phyloP scores from a whole-genome alignment of 352 stramenopile genomes.

The Globisporangium okanoganense region DNA sequence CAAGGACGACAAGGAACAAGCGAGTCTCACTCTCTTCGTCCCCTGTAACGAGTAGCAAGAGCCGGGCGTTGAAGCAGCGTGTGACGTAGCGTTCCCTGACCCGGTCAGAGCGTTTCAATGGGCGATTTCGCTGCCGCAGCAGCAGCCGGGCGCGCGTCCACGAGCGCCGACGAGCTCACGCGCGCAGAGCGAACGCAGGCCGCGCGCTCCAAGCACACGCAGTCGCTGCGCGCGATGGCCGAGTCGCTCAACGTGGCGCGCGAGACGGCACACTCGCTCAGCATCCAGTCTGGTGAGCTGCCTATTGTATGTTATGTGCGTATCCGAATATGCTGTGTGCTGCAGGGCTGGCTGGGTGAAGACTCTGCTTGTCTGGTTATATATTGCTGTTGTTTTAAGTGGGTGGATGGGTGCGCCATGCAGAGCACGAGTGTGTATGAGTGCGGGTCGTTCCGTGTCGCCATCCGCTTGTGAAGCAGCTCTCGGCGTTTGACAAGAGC shows the following conservation, averaged over 20 bases:
- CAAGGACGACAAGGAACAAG: too few relatives aligned
- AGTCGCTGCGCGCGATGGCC: slow-evolving; percentile 49
- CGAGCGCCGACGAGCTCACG: background rate
- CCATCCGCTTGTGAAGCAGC: background rate
- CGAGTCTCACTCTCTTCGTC: background rate
- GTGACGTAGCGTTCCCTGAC: too few relatives aligned
- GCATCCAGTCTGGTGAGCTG: slow-evolving; percentile 48
- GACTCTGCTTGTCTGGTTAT: background rate
- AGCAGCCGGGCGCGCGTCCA: background rate
- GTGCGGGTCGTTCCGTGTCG: background rate
- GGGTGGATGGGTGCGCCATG: background rate
- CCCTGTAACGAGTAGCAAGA: background rate
- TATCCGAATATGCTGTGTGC: background rate
- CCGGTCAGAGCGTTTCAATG: background rate
- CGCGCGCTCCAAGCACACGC: slow-evolving; percentile 36
- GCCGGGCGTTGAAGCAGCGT: too few relatives aligned
- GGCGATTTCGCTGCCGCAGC: slow-evolving; percentile 9
- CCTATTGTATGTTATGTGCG: background rate
- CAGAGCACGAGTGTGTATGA: background rate
- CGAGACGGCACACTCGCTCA: slow-evolving; percentile 54
- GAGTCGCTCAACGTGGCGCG: slow-evolving; percentile 48
- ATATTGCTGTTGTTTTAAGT: background rate
- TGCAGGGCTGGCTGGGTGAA: background rate
- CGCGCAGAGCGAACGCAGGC: slow-evolving; percentile 1
- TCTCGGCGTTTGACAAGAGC: background rate